Evolutionary conservation across 306 rosid genomes (phyloP), one percentile per base, ranked within the genome.

Genomic region (Oxytropis ochrocephala): DNA sequence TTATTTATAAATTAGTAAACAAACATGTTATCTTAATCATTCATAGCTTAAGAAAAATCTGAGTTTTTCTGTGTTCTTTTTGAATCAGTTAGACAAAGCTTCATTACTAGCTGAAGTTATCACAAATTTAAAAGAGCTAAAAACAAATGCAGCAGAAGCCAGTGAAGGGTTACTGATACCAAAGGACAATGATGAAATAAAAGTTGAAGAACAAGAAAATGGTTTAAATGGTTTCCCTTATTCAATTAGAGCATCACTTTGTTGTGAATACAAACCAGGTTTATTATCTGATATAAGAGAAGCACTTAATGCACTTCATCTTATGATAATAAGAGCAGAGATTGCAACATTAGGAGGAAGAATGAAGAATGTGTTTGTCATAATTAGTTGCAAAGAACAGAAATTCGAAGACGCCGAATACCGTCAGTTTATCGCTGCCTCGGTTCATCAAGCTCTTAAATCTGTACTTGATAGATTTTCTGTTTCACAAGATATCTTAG

Each of bases 341-440:
- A 81, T 80, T 38, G 85, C 85, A 38, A 89, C 92, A 33, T 81
- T 89, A 66, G 88, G 85, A 38, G 84, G 80, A 24, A 77, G 96
- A 68, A 89, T 89, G 92, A 81, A 83, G 72, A 89, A 89, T 53
- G 89, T 81, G 19, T 75, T 89, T 76, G 87, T 87, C 47, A 73
- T 89, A 33, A 87, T 81, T 44, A 79, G 82, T 60, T 71, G 85
- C 74, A 73, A 79, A 75, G 86, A 79, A 51, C 73, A 78, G 13
- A 64, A 64, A 7, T 61, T 70, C 4, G 82, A 80, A 64, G 82
- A 79, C 17, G 68, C 69, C 2, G 85, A 79, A 48, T 64, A 75
- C 47, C 78, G 83, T 1, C 82, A 61, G 72, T 57, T 83, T 70
- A 84, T 77, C 5, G 85, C 82, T 7, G 81, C 81, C 12, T 83